Percentiles rank a stretch among this genome's conserved stretches.
phyloP scores from a whole-genome alignment of 768 basidiomycete genomes.

The Kwoniella shandongensis region DNA sequence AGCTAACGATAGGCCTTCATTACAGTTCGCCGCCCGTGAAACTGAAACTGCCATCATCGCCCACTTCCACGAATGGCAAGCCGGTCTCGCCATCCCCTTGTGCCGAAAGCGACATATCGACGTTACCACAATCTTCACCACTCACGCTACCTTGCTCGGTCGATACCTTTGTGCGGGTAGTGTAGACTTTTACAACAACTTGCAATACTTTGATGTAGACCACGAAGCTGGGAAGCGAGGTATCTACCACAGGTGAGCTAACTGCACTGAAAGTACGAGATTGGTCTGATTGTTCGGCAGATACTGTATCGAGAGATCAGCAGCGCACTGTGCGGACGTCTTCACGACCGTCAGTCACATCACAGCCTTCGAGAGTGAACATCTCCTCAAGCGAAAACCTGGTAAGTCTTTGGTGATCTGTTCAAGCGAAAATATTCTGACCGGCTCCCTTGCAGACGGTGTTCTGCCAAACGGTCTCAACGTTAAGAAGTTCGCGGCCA shows the following conservation, averaged over 20 bases:
- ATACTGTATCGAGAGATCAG: constrained; percentile 95
- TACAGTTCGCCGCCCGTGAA: constrained; percentile 61
- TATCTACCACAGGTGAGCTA: constrained; percentile 75
- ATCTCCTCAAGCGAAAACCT: constrained; percentile 91
- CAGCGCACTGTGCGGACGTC: constrained; percentile 93
- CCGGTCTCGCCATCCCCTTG: constrained; percentile 83
- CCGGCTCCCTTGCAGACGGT: constrained; percentile 63
- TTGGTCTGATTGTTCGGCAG: constrained; percentile 22
- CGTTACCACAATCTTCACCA: constrained; percentile 97
- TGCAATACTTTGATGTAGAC: constrained; percentile 99
- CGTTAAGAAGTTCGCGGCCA: constrained; percentile 97
- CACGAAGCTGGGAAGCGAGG: constrained; percentile 99
- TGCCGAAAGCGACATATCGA: constrained; percentile 96
- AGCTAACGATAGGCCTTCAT: not conserved
- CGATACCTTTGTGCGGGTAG: constrained; percentile 97
- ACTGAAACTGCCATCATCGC: constrained; percentile 82
- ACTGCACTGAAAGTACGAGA: constrained; percentile 1
- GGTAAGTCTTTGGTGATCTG: constrained; percentile 37
- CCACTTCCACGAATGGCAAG: constrained; percentile 99
- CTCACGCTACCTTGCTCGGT: constrained; percentile 95
- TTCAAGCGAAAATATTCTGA: not conserved
- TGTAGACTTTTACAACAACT: constrained; percentile 99
- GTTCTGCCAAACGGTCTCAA: constrained; percentile 97
- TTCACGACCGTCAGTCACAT: constrained; percentile 99
- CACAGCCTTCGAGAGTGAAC: constrained; percentile 95